phyloP scores from a whole-genome alignment of 306 rosid genomes.

The Betula pendula region DNA sequence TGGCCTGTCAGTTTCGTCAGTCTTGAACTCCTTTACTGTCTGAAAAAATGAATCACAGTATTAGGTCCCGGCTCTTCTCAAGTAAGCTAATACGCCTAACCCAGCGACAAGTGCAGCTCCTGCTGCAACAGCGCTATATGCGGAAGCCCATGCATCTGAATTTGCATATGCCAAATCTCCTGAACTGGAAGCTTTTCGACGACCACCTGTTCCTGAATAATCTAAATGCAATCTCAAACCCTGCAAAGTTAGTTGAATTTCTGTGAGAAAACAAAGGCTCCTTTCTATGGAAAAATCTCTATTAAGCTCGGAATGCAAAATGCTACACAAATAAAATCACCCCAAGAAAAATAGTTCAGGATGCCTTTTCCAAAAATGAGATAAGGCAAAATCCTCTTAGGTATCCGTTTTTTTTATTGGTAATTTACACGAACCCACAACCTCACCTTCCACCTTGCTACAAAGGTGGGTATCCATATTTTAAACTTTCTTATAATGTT shows the following conservation, averaged over 20 bases:
- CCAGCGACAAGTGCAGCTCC: constrained; percentile 77
- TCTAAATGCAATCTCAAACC: constrained; percentile 91
- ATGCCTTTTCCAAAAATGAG: background rate
- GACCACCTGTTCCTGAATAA: constrained; percentile 49
- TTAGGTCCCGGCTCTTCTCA: constrained; percentile 48
- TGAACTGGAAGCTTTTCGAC: constrained; percentile 28
- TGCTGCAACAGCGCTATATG: constrained; percentile 60
- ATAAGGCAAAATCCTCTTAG: background rate
- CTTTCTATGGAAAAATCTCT: background rate
- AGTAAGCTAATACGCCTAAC: constrained; percentile 56
- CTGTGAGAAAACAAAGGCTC: background rate
- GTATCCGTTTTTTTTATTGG: background rate
- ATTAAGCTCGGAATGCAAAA: background rate
- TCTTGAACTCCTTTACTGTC: background rate
- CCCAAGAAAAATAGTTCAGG: background rate
- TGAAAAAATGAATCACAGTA: background rate
- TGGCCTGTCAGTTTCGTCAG: background rate
- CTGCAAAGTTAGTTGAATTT: constrained; percentile 39
- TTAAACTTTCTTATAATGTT: background rate
- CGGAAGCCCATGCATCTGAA: constrained; percentile 63
- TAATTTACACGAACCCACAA: no score
- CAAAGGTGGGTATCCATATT: background rate
- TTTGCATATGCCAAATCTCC: constrained; percentile 43
- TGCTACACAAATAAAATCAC: background rate
- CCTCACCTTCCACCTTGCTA: no score